These are phyloP conservation scores for Bocquillonia castaneifolia DNA, from an alignment of 441 rosid species.

Conservation along the genomic window DNA sequence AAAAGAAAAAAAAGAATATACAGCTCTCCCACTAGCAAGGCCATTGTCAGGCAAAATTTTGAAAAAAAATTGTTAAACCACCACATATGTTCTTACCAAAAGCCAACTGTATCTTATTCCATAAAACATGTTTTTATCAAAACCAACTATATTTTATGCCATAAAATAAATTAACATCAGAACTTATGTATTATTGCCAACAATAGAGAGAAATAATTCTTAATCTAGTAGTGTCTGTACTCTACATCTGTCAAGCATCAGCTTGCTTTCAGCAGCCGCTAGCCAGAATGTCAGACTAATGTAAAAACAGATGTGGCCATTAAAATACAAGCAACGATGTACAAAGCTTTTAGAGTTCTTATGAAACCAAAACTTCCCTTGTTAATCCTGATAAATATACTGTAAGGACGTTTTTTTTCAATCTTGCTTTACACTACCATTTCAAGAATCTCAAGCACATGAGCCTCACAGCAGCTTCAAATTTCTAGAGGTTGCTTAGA, in stretches of 20 bases:
- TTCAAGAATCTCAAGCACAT: neutral
- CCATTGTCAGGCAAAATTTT: no score
- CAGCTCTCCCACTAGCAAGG: no score
- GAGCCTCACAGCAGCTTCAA: neutral
- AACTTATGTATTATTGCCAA: neutral
- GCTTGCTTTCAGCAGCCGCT: neutral
- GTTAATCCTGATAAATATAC: neutral
- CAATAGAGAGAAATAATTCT: neutral
- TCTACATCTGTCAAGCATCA: neutral
- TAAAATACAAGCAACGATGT: neutral
- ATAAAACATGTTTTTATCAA: no score
- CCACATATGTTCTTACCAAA: slow-evolving; percentile 5
- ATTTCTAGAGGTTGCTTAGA: slow-evolving; percentile 12
- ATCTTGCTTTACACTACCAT: neutral
- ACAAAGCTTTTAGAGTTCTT: neutral
- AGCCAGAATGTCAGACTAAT: neutral
- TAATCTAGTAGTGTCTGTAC: neutral
- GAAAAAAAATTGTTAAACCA: no score
- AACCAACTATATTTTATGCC: no score
- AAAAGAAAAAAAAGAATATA: no score
- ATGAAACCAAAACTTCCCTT: neutral
- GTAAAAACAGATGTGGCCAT: neutral
- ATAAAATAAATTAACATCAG: no score
- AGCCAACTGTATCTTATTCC: neutral
- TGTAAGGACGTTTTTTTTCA: neutral